A percentile compares a stretch with the other conserved stretches of the same genome.
Evolutionary conservation across 768 basidiomycete genomes (phyloP).

Genomic region (Lentinula raphanica): DNA sequence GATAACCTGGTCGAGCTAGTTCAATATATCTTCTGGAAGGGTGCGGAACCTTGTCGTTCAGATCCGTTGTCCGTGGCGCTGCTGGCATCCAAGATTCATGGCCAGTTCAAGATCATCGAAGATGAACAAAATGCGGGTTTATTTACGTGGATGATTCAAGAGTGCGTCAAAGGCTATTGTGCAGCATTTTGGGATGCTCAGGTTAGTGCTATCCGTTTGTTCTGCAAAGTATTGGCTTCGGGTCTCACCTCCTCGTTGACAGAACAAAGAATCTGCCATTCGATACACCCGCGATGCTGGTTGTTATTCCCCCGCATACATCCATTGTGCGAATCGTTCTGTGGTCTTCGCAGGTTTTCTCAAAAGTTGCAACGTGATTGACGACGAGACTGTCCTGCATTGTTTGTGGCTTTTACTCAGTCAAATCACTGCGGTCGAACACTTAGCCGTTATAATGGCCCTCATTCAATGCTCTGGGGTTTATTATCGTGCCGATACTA

Average conservation of each 20-base stretch:
- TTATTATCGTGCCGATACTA: not conserved
- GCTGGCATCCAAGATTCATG: not conserved
- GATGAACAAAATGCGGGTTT: not conserved
- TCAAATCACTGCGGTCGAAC: not conserved
- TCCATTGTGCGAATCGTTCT: not conserved
- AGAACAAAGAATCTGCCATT: not conserved
- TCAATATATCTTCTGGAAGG: not conserved
- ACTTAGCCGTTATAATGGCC: not conserved
- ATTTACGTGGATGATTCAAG: not conserved
- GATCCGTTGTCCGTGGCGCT: not conserved
- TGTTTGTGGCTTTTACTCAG: not conserved
- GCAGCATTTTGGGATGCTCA: not conserved
- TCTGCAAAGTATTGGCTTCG: too few relatives aligned
- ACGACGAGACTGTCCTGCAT: not conserved
- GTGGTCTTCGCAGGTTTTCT: not conserved
- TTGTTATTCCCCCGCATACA: not conserved
- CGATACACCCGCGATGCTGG: too few relatives aligned
- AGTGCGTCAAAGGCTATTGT: not conserved
- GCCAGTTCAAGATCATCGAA: not conserved
- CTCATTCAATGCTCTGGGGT: not conserved
- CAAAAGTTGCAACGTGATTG: not conserved
- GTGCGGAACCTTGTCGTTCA: not conserved
- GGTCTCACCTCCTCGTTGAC: too few relatives aligned
- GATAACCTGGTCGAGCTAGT: not conserved
- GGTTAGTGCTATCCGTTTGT: too few relatives aligned